Percentiles rank a stretch among this genome's conserved stretches.
Conservation (phyloP, 2,329 filamentous ascomycete genomes). For the Alternaria gaisen region DNA sequence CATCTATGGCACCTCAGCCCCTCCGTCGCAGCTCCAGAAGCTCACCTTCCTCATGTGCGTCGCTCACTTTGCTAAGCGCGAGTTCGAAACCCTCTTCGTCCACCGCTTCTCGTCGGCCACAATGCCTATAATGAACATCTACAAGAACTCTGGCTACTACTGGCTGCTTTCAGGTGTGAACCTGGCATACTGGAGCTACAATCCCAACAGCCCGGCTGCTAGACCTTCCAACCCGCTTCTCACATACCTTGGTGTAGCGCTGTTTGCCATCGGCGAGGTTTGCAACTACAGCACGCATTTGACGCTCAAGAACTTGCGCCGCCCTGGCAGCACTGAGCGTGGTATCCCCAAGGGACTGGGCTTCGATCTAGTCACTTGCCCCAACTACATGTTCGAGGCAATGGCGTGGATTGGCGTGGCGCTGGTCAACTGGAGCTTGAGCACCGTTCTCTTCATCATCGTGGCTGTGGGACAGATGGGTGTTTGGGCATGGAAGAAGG, state of each 20-base stretch:
- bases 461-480: constrained; percentile 83
- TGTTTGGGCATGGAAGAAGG: constrained; percentile 89
- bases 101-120: constrained; percentile 95
- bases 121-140: constrained; percentile 89
- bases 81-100: constrained; percentile 91
- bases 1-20: constrained; percentile 68
- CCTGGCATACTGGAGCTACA: constrained; percentile 86
- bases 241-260: constrained; percentile 69
- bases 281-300: constrained; percentile 83
- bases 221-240: constrained; percentile 56
- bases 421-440: constrained; percentile 79
- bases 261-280: constrained; percentile 81
- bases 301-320: constrained; percentile 79
- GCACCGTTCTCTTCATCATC: constrained; percentile 77
- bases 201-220: constrained; percentile 74
- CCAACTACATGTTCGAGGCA: constrained; percentile 96
- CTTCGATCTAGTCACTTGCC: constrained; percentile 88
- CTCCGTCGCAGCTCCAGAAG: constrained; percentile 72
- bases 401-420: constrained; percentile 86
- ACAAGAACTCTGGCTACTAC: constrained; percentile 96
- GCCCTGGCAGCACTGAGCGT: constrained; percentile 78
- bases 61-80: constrained; percentile 91
- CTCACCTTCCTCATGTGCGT: constrained; percentile 77
- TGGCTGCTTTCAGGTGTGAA: constrained; percentile 84
- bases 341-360: constrained; percentile 88